A percentile compares a stretch with the other conserved stretches of the same genome.
Conservation (phyloP, 257 asterid genomes). For the Datura wrightii region DNA sequence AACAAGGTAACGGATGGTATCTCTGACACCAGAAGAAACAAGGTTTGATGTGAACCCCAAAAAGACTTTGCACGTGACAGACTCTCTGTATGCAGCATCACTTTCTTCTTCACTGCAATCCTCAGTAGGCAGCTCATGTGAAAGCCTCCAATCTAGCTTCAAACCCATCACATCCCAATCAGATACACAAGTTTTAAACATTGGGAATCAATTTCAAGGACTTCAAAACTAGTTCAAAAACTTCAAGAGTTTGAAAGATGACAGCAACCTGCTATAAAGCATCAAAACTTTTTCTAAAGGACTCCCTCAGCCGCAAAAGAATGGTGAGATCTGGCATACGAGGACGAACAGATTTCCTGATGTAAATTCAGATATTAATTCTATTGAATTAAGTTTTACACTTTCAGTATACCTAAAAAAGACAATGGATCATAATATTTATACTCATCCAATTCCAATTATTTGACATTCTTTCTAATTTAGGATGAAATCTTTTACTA, state of each 20-base stretch:
- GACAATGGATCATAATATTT: neutral
- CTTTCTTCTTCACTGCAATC: constrained; percentile 75
- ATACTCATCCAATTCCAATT: neutral
- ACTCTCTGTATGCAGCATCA: constrained; percentile 59
- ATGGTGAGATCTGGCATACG: neutral
- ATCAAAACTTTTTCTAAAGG: neutral
- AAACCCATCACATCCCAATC: constrained; percentile 39
- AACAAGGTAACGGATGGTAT: constrained; percentile 72
- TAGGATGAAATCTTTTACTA: neutral
- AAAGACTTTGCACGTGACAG: constrained; percentile 82
- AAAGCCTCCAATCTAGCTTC: constrained; percentile 97
- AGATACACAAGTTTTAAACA: constrained; percentile 29
- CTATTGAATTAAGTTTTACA: neutral
- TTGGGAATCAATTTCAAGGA: constrained; percentile 11
- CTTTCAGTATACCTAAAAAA: neutral
- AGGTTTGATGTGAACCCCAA: constrained; percentile 94
- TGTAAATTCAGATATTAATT: neutral
- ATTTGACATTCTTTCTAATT: neutral
- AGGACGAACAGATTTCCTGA: neutral
- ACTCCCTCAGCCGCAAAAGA: neutral
- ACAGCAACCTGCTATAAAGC: neutral
- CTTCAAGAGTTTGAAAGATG: neutral
- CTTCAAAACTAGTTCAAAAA: neutral
- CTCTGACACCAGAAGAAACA: constrained; percentile 90
- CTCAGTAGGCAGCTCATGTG: constrained; percentile 68